A percentile compares a stretch with the other conserved stretches of the same genome.
These are phyloP conservation scores for Penicillium sp. DNA, from an alignment of 2,329 filamentous ascomycete genomes.

Conservation along the genomic window DNA sequence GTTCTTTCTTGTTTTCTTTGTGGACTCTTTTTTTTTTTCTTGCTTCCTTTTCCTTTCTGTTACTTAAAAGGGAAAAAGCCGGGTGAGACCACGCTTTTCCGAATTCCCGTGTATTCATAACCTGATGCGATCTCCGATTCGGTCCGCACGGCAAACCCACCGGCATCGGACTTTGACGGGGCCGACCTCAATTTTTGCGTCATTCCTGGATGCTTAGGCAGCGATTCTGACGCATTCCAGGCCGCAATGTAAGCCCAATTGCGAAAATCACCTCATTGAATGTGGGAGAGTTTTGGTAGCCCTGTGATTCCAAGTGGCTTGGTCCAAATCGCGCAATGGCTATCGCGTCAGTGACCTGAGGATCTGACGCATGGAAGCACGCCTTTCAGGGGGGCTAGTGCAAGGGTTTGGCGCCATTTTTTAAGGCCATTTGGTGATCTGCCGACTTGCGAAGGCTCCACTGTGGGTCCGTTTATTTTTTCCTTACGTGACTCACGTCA, in stretches of 20 bases:
- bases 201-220: constrained; percentile 3
- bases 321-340: constrained; percentile 11
- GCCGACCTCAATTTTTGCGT: neutral
- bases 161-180: constrained; percentile 2
- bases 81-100: neutral
- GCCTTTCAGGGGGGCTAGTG: constrained; percentile 13
- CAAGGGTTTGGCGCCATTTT: constrained; percentile 16
- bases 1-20: neutral
- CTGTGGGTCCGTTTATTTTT: constrained; percentile 13
- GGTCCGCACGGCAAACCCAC: constrained; percentile 17
- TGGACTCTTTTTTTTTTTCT: neutral
- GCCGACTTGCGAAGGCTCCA: constrained; percentile 15
- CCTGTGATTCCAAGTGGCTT: neutral
- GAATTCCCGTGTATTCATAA: constrained; percentile 3
- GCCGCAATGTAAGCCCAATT: neutral
- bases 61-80: neutral
- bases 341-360: neutral
- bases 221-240: constrained; percentile 2
- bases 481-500: constrained; percentile 21
- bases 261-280: constrained; percentile 4
- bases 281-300: neutral
- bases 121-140: constrained; percentile 21
- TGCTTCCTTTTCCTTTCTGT: neutral
- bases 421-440: constrained; percentile 20
- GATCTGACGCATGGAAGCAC: constrained; percentile 12